Percentiles rank a stretch among this genome's conserved stretches.
Evolutionary conservation across 768 basidiomycete species (phyloP).

Genomic region (Gloeopeniophorella convolvens): DNA sequence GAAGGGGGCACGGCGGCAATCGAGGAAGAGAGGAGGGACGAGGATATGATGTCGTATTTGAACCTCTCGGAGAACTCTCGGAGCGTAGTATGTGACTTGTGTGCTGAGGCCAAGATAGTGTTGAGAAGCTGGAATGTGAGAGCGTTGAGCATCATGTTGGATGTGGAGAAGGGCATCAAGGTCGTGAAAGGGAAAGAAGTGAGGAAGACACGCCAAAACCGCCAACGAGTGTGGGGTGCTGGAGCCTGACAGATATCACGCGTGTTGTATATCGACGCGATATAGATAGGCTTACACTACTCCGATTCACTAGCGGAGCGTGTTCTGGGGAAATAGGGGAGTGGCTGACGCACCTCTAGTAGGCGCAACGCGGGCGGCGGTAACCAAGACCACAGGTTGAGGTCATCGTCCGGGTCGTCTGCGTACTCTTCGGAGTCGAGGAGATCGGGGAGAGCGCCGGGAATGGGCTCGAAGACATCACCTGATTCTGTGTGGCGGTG

Average conservation of each 20-base stretch:
- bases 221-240: neutral
- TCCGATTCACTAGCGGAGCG: constrained; percentile 7
- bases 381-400: constrained; percentile 15
- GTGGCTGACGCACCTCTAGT: neutral
- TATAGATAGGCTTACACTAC: constrained; percentile 2
- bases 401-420: constrained; percentile 8
- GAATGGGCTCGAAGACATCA: constrained; percentile 18
- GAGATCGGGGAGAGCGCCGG: constrained; percentile 17
- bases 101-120: constrained; percentile 5
- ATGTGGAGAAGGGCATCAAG: neutral
- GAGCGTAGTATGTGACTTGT: constrained; percentile 4
- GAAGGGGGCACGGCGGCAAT: constrained; percentile 2
- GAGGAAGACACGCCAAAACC: neutral
- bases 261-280: neutral
- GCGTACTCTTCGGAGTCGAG: constrained; percentile 1
- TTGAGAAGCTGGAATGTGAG: constrained; percentile 11
- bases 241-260: neutral
- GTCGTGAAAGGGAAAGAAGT: neutral
- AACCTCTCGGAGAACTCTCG: constrained; percentile 20
- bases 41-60: constrained; percentile 22
- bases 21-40: constrained; percentile 20
- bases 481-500: constrained; percentile 16
- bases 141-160: constrained; percentile 5
- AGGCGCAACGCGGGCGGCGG: constrained; percentile 1
- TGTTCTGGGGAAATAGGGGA: neutral